A percentile compares a stretch with the other conserved stretches of the same genome.
Conservation (phyloP, 73 alveolate genomes). For the Effrenium voratum region DNA sequence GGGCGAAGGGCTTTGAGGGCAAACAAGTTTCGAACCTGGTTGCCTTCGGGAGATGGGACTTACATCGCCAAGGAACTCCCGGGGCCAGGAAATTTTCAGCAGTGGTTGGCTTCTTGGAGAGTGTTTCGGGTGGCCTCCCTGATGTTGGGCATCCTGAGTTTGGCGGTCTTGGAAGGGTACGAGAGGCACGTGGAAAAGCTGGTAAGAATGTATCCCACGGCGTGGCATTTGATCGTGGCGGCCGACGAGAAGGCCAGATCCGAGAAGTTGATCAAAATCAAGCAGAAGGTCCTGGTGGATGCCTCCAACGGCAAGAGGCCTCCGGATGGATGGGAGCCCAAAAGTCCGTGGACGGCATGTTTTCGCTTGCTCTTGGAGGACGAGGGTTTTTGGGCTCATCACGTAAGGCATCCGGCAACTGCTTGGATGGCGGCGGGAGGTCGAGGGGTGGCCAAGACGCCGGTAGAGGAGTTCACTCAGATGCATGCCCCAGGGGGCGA, state of each 20-base stretch:
- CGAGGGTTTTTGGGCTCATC: background rate
- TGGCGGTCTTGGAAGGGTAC: background rate
- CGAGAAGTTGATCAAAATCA: background rate
- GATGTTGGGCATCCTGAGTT: background rate
- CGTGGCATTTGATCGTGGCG: background rate
- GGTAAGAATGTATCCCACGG: background rate
- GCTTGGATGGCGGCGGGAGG: background rate
- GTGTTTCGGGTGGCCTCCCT: background rate
- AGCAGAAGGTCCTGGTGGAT: background rate
- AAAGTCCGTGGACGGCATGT: background rate
- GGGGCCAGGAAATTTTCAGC: background rate
- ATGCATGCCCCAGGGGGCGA: too few relatives aligned
- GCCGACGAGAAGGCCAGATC: conserved; percentile 1
- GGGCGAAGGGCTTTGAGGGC: background rate
- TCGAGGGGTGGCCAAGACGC: background rate
- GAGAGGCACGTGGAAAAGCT: background rate
- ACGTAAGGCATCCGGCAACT: background rate
- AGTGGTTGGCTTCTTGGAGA: conserved; percentile 4
- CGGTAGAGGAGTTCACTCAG: background rate
- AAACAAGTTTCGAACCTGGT: background rate
- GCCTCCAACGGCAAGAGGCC: background rate
- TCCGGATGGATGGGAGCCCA: background rate
- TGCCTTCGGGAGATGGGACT: background rate
- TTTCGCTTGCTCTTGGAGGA: background rate
- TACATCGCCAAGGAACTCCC: conserved; percentile 4